Evolutionary conservation across 225 moss, liverwort and hornwort species (phyloP).

Genomic region (Marchantia paleacea): DNA sequence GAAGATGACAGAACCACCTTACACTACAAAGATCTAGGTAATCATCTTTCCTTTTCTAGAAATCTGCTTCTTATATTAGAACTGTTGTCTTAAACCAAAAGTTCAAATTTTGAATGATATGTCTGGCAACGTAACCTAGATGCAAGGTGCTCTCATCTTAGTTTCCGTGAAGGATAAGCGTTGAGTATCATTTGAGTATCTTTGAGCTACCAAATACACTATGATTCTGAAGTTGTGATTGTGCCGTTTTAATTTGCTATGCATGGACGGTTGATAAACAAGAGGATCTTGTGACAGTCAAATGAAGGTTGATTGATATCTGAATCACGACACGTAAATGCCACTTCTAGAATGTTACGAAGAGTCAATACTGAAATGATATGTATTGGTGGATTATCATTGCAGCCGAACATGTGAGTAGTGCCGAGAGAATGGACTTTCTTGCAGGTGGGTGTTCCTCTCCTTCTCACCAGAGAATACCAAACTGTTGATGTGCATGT

Average conservation of each 20-base stretch:
- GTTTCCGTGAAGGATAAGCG: not conserved
- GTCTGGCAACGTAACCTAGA: not conserved
- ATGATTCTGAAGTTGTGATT: too few relatives aligned
- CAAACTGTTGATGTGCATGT: too few relatives aligned
- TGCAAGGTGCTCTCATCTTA: not conserved
- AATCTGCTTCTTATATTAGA: not conserved
- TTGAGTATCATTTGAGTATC: not conserved
- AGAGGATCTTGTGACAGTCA: too few relatives aligned
- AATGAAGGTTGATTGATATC: too few relatives aligned
- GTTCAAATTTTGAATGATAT: not conserved
- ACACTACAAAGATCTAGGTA: slow-evolving; percentile 59
- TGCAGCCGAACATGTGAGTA: slow-evolving; percentile 66
- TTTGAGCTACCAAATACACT: too few relatives aligned
- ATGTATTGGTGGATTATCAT: not conserved
- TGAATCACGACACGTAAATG: too few relatives aligned
- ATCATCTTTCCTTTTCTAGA: not conserved
- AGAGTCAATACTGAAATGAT: not conserved
- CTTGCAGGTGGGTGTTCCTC: slow-evolving; percentile 39
- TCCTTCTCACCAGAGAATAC: too few relatives aligned
- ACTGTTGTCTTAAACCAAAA: not conserved
- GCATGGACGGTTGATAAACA: too few relatives aligned
- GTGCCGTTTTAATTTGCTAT: too few relatives aligned
- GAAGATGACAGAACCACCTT: slow-evolving; percentile 56
- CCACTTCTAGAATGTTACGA: too few relatives aligned
- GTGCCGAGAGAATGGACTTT: slow-evolving; percentile 67